Evolutionary conservation across 1,284 basidiomycete genomes (phyloP).

Genomic region (Inonotus hispidus): DNA sequence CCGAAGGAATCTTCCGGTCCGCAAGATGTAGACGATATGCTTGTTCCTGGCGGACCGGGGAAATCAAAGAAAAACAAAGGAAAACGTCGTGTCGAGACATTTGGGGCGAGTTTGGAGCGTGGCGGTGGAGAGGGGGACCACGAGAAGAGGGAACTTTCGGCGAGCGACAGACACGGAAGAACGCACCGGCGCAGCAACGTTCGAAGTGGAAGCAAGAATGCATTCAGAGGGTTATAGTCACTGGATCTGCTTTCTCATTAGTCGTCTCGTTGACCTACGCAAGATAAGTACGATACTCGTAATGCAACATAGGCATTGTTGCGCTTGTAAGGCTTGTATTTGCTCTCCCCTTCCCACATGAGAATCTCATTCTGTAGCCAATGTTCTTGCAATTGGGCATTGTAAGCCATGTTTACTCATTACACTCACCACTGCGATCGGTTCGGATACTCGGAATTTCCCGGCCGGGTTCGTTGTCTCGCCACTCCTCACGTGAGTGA

Average conservation of each 20-base stretch:
- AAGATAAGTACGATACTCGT: background rate
- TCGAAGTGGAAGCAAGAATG: conserved; percentile 84
- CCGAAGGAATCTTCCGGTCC: conserved; percentile 30
- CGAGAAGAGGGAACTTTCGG: conserved; percentile 65
- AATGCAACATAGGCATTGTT: no score
- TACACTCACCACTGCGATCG: no score
- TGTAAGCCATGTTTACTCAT: no score
- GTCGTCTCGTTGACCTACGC: background rate
- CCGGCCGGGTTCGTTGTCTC: background rate
- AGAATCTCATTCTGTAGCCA: no score
- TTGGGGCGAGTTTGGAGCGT: conserved; percentile 83
- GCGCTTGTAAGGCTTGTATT: no score
- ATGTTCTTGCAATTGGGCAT: no score
- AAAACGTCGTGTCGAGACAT: conserved; percentile 67
- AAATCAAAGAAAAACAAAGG: conserved; percentile 36
- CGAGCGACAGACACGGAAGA: conserved; percentile 62
- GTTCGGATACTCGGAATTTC: background rate
- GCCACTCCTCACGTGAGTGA: background rate
- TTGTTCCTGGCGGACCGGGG: conserved; percentile 28
- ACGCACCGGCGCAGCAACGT: conserved; percentile 66
- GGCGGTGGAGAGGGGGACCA: conserved; percentile 50
- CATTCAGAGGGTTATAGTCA: conserved; percentile 47
- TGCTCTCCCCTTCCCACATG: no score
- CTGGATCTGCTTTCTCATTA: background rate
- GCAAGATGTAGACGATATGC: conserved; percentile 30